Base-by-base conservation (phyloP, 495 filamentous ascomycete genomes). In the Podospora comata region DNA sequence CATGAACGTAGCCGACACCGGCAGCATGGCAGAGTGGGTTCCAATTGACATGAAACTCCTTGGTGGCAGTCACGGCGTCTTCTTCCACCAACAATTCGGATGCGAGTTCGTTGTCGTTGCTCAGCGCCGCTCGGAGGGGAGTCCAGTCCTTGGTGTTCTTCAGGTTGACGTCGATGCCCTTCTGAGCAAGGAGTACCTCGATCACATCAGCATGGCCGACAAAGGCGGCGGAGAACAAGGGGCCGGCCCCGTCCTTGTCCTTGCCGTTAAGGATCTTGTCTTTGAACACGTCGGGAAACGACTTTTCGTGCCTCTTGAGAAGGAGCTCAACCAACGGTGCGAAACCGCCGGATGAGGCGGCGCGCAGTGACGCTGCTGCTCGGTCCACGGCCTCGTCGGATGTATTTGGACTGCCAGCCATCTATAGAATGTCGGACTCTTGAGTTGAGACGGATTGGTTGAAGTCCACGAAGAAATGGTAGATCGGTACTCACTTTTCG, bases 51-150 rank as follows among this genome's bases (percentile, higher is more conserved):
- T 63, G 28, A 27, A n/a, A 63, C 1, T 4, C 18, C 28, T 63
- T 48, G 60, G 11, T 48, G 60, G 13, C 60, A 44, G 4, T 27
- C 3, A 63, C 32, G 18, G 4, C 16, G 30, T 30, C 20, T 23
- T 61, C 5, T 61, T 63, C 60, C 0, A 63, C 26, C 18, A 63
- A 30, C 60, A 63, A 32, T n/a, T 63, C 60, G 28, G 60, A 30
- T n/a, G 60, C 28, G 15, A 48, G 30, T 1, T 30, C 7, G 18
- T 63, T 18, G 60, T 63, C 60, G 6, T 26, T 26, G 32, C 32
- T n/a, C 60, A 63, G 19, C 7, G 27, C 60, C 5, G 60, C 60
- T 32, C 60, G 28, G 11, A 63, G n/a, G 3, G 60, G 60, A 4
- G 60, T 63, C 28, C 13, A 11, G 9, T 39, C 60, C 18, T 63